Percentiles rank a stretch among this genome's conserved stretches.
These are phyloP conservation scores for Sarocladium strictum DNA, from an alignment of 2,329 filamentous ascomycete genomes.

Conservation along the genomic window DNA sequence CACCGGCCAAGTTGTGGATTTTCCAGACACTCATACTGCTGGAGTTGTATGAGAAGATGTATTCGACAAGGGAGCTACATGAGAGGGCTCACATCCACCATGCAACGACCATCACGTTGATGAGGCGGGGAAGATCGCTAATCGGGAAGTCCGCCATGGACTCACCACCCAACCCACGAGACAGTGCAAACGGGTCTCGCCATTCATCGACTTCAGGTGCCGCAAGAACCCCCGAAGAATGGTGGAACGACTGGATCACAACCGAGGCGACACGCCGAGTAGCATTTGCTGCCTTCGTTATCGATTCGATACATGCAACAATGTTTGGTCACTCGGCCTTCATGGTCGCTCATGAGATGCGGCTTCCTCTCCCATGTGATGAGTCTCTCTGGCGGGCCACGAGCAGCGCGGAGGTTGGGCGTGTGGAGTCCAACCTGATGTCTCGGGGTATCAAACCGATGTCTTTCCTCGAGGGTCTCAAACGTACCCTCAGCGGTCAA, in stretches of 20 bases:
- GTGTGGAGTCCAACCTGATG: constrained; percentile 73
- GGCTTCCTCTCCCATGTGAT: constrained; percentile 84
- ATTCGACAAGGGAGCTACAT: constrained; percentile 83
- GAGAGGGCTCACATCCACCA: constrained; percentile 96
- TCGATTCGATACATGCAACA: constrained; percentile 92
- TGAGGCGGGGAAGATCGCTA: constrained; percentile 87
- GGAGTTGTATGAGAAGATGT: constrained; percentile 97
- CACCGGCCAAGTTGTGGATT: constrained; percentile 91
- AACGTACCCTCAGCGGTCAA: constrained; percentile 79
- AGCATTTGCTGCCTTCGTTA: constrained; percentile 89
- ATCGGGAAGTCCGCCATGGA: constrained; percentile 82
- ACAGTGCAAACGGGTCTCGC: constrained; percentile 49
- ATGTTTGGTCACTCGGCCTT: constrained; percentile 98
- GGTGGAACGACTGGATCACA: constrained; percentile 95
- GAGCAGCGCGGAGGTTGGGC: constrained; percentile 77
- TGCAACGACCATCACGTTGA: constrained; percentile 88
- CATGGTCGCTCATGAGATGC: constrained; percentile 95
- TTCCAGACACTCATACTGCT: constrained; percentile 87
- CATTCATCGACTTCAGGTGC: constrained; percentile 56
- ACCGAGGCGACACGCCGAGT: constrained; percentile 85
- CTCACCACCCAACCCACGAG: constrained; percentile 69
- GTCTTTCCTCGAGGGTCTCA: constrained; percentile 85
- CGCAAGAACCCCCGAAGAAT: constrained; percentile 72
- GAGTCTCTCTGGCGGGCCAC: constrained; percentile 89
- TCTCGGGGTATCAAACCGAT: constrained; percentile 78